Conservation (phyloP, 495 filamentous ascomycete genomes). For the Amniculicola lignicola region DNA sequence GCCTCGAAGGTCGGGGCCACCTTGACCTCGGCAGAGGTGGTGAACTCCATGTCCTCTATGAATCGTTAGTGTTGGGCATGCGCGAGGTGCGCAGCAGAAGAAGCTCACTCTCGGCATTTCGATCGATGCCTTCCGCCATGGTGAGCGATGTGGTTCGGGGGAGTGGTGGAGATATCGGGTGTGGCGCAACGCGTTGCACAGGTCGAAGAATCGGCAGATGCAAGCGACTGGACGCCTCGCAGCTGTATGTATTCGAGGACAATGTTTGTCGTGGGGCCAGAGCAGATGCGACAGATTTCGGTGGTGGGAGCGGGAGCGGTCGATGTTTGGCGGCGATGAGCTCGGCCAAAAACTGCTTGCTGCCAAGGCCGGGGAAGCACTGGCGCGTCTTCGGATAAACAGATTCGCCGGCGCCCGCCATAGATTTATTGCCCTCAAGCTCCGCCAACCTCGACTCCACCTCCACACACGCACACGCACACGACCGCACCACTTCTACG, state of each 20-base stretch:
- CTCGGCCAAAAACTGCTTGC: too few species aligned
- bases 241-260: too few species aligned
- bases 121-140: slow-evolving; percentile 95
- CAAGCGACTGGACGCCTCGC: too few species aligned
- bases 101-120: slow-evolving; percentile 85
- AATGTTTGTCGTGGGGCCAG: too few species aligned
- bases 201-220: not conserved
- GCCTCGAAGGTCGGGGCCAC: slow-evolving; percentile 91
- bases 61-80: too few species aligned
- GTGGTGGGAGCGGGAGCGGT: too few species aligned
- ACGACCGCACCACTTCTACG: not conserved
- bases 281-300: too few species aligned
- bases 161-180: not conserved
- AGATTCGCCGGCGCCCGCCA: too few species aligned
- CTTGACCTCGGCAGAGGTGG: slow-evolving; percentile 93
- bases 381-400: too few species aligned
- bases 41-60: slow-evolving; percentile 97
- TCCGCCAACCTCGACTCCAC: not conserved
- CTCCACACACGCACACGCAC: not conserved
- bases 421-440: not conserved
- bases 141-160: not conserved
- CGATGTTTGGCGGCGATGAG: too few species aligned
- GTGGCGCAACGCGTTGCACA: not conserved
- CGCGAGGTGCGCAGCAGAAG: too few species aligned
- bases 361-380: too few species aligned